These are phyloP conservation scores for Collybiopsis confluens DNA, from an alignment of 768 basidiomycete species.

Conservation along the genomic window DNA sequence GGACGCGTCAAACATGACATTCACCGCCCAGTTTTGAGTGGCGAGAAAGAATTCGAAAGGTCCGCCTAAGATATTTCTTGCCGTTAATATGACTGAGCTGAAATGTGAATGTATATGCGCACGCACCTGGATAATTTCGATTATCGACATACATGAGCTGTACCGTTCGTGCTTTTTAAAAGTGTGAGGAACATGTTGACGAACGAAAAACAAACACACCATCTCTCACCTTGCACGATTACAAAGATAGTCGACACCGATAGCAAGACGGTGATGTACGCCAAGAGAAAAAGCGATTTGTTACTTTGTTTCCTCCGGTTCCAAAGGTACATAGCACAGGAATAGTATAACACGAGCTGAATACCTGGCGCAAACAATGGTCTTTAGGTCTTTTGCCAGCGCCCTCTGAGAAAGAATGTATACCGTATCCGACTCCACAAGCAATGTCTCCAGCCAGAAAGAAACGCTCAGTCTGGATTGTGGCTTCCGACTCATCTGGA, in stretches of 20 bases:
- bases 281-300: not conserved
- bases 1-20: conserved; percentile 39
- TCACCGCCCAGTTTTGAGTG: conserved; percentile 35
- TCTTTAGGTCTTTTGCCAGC: no score
- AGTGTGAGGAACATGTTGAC: no score
- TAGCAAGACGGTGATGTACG: conserved; percentile 1
- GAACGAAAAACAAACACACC: no score
- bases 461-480: conserved; percentile 1
- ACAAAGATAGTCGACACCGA: conserved; percentile 1
- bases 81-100: not conserved
- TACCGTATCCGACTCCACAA: conserved; percentile 5
- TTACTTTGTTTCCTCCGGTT: conserved; percentile 1
- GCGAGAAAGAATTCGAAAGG: conserved; percentile 42
- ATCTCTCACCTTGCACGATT: not conserved
- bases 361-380: not conserved
- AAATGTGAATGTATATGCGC: not conserved
- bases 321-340: conserved; percentile 2
- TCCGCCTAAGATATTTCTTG: conserved; percentile 18
- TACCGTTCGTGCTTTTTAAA: conserved; percentile 34
- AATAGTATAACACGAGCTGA: not conserved
- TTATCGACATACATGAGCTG: conserved; percentile 40
- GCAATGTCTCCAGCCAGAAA: conserved; percentile 5
- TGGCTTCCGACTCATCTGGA: not conserved
- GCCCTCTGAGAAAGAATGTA: no score
- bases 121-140: conserved; percentile 12